Percentiles rank a stretch among this genome's conserved stretches.
Conservation (phyloP, 192 early-diverging fungal species). For the Spizellomyces sp. region DNA sequence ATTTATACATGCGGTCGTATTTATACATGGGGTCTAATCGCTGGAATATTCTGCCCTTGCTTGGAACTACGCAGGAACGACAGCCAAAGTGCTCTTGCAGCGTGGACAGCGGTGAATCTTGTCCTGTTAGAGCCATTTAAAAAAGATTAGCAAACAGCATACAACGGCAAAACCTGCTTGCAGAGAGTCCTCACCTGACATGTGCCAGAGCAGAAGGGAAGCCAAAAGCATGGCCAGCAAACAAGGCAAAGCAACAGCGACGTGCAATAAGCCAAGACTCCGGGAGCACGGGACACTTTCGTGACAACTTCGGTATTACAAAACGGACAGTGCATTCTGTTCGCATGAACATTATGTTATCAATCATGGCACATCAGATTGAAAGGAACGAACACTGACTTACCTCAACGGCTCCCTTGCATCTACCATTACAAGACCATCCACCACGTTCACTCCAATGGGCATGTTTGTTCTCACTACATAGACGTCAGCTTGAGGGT, state of each 20-base stretch:
- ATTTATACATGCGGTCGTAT: too few species aligned
- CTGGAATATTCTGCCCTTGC: too few species aligned
- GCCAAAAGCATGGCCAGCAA: not conserved
- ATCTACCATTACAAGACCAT: not conserved
- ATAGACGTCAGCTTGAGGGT: not conserved
- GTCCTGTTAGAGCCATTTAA: not conserved
- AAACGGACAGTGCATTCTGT: not conserved
- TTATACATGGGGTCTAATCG: too few species aligned
- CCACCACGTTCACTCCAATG: not conserved
- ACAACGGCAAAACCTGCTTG: too few species aligned
- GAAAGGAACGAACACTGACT: not conserved
- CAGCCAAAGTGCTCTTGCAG: not conserved
- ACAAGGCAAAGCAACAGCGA: not conserved
- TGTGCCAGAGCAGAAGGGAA: not conserved
- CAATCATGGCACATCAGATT: not conserved
- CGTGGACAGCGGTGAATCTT: not conserved
- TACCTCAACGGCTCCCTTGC: not conserved
- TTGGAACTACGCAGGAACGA: not conserved
- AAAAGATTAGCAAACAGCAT: too few species aligned
- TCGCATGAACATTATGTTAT: not conserved
- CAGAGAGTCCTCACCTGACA: not conserved
- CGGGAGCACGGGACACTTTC: not conserved
- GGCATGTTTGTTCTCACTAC: not conserved
- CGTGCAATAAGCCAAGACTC: not conserved
- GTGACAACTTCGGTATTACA: not conserved